A percentile compares a stretch with the other conserved stretches of the same genome.
These are phyloP conservation scores for Diplodia mutila DNA, from an alignment of 2,329 filamentous ascomycete genomes.

Conservation along the genomic window DNA sequence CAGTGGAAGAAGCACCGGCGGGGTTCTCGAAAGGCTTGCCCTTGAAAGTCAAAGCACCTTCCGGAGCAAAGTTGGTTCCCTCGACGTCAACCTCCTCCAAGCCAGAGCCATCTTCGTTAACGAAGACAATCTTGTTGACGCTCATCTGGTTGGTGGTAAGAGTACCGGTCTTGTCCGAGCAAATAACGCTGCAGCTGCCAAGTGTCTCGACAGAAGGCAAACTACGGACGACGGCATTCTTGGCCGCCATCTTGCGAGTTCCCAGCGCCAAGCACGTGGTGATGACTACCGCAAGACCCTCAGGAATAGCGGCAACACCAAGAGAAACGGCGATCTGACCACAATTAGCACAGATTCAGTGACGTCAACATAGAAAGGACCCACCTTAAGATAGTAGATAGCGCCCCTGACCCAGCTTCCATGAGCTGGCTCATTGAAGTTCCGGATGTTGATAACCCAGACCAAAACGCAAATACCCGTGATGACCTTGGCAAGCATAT, in stretches of 20 bases:
- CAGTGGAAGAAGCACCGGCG: slow-evolving; percentile 71
- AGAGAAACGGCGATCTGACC: slow-evolving; percentile 86
- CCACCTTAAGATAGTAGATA: slow-evolving; percentile 91
- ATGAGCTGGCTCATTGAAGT: slow-evolving; percentile 94
- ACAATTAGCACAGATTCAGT: not conserved
- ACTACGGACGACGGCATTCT: slow-evolving; percentile 95
- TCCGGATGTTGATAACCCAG: slow-evolving; percentile 97
- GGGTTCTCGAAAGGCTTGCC: slow-evolving; percentile 72
- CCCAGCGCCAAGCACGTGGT: slow-evolving; percentile 97
- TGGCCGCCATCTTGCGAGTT: slow-evolving; percentile 97
- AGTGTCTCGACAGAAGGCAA: slow-evolving; percentile 96
- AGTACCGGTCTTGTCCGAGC: slow-evolving; percentile 98
- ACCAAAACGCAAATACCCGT: slow-evolving; percentile 95
- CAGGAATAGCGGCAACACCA: slow-evolving; percentile 95
- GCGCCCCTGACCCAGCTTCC: slow-evolving; percentile 95
- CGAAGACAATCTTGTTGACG: slow-evolving; percentile 86
- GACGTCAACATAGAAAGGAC: not conserved
- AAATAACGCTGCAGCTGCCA: slow-evolving; percentile 98
- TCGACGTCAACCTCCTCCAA: slow-evolving; percentile 88
- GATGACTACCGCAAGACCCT: slow-evolving; percentile 96
- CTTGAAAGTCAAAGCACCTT: slow-evolving; percentile 70
- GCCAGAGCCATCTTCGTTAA: slow-evolving; percentile 72
- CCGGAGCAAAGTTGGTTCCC: slow-evolving; percentile 88
- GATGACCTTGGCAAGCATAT: slow-evolving; percentile 95
- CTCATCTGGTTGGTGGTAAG: slow-evolving; percentile 99